Evolutionary conservation across 2,329 filamentous ascomycete genomes (phyloP).

Genomic region (Hymenoscyphus scutula): DNA sequence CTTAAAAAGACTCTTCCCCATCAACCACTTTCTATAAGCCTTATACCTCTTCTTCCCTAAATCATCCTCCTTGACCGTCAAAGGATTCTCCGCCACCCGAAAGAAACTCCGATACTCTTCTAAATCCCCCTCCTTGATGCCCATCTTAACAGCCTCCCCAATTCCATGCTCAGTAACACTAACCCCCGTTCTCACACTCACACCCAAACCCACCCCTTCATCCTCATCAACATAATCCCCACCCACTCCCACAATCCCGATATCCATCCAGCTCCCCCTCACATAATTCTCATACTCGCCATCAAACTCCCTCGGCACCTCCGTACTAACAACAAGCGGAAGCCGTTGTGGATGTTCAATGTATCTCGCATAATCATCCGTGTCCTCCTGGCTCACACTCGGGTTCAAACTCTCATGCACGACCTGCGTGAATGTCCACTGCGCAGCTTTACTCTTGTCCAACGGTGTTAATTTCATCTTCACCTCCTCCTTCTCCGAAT

Average conservation of each 20-base stretch:
- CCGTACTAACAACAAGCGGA: conserved; percentile 73
- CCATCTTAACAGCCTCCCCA: conserved; percentile 23
- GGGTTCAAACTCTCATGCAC: conserved; percentile 85
- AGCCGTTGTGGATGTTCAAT: conserved; percentile 86
- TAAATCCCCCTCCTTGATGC: conserved; percentile 48
- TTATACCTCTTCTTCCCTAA: conserved; percentile 92
- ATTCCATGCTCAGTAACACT: not conserved
- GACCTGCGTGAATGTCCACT: conserved; percentile 86
- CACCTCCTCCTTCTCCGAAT: conserved; percentile 24
- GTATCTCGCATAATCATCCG: conserved; percentile 84
- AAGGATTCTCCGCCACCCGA: conserved; percentile 72
- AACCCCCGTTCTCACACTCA: conserved; percentile 6
- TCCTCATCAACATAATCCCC: conserved; percentile 4
- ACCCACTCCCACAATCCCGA: conserved; percentile 34
- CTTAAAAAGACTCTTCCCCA: conserved; percentile 94
- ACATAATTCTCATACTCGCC: conserved; percentile 80
- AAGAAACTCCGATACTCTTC: conserved; percentile 76
- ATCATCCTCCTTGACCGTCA: conserved; percentile 87
- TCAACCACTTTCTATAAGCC: conserved; percentile 91
- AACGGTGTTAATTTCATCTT: conserved; percentile 57
- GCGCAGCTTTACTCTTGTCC: conserved; percentile 78
- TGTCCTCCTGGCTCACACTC: conserved; percentile 71
- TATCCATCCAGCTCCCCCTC: conserved; percentile 61
- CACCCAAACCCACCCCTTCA: conserved; percentile 8
- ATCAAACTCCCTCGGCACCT: conserved; percentile 58